Conservation (phyloP, 2,329 filamentous ascomycete genomes). For the Thermomyces lanuginosus region DNA sequence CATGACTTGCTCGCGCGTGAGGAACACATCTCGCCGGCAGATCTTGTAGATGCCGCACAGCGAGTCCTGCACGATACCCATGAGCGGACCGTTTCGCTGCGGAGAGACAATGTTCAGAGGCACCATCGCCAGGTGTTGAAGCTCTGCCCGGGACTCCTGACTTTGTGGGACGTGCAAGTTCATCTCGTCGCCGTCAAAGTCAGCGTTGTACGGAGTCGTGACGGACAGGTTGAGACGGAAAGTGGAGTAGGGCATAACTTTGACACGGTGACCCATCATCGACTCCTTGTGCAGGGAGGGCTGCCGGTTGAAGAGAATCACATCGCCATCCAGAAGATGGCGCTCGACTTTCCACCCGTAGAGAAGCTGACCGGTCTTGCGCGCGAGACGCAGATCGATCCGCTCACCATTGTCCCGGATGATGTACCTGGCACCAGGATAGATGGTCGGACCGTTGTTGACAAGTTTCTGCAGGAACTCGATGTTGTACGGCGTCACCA, state of each 20-base stretch:
- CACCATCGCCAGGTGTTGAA: slow-evolving; percentile 92
- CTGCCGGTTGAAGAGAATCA: slow-evolving; percentile 99
- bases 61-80: slow-evolving; percentile 99
- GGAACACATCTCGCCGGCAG: slow-evolving; percentile 77
- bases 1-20: slow-evolving; percentile 85
- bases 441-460: slow-evolving; percentile 82
- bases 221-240: slow-evolving; percentile 96
- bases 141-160: slow-evolving; percentile 88
- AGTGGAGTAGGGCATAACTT: slow-evolving; percentile 97
- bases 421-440: slow-evolving; percentile 92
- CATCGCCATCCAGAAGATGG: slow-evolving; percentile 88
- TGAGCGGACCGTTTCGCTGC: slow-evolving; percentile 87
- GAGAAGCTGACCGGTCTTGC: slow-evolving; percentile 61
- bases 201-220: slow-evolving; percentile 96
- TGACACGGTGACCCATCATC: slow-evolving; percentile 98
- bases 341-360: slow-evolving; percentile 99
- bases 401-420: slow-evolving; percentile 84
- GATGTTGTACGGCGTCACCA: slow-evolving; percentile 96
- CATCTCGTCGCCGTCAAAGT: slow-evolving; percentile 99
- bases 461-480: slow-evolving; percentile 78
- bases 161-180: slow-evolving; percentile 98
- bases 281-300: slow-evolving; percentile 98
- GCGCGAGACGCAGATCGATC: slow-evolving; percentile 88
- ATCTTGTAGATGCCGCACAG: slow-evolving; percentile 95
- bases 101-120: slow-evolving; percentile 96